Base-by-base conservation (phyloP, 495 filamentous ascomycete genomes). In the Neurospora tetrasperma region DNA sequence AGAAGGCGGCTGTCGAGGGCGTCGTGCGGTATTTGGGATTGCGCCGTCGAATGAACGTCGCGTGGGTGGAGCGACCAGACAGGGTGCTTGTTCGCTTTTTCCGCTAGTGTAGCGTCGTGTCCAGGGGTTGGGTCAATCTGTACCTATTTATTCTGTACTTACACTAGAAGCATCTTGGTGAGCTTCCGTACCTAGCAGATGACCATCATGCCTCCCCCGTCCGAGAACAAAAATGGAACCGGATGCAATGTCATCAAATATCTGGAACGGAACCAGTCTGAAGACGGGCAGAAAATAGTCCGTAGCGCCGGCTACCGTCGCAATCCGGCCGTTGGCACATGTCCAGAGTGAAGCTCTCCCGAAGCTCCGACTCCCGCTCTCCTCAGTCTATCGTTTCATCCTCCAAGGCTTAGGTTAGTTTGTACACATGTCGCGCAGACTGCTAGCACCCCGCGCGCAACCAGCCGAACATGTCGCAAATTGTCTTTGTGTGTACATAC, bases 11-110 rank as follows among this genome's bases (percentile, higher is more conserved):
- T 41, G 9, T 41, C 40, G 40, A 73, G 71, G 71, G 73, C 46
- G 14, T 74, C 74, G 54, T 66, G 66, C 68, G 68, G 66, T 5
- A 70, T 54, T 35, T 38, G 27, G 42, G 66, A 69, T 43, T 31
- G 44, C 68, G 71, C 23, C 48, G 48, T 59, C 48, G 48, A 59
- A 59, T 59, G 23, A 59, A 59, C 68, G 42, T 71, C 74, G 73
- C 70, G 75, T 74, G 54, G 71, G 74, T 77, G 76, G 76, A 74
- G 75, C 48, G 11, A 27, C 54, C 54, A 62, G 31, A 16, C 54
- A 35, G 54, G 54, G 48, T 23, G 6, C 20, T 6, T 54, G 46
- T 23, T 54, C 46, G 46, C 46, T 54, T 54, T 54, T 54, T 14
- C 20, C 46, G 20, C 54, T 62, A 62, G 23, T 10, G 9, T 40